Percentiles rank a stretch among this genome's conserved stretches.
Conservation (phyloP, 345 rosid genomes). For the Salix exigua region DNA sequence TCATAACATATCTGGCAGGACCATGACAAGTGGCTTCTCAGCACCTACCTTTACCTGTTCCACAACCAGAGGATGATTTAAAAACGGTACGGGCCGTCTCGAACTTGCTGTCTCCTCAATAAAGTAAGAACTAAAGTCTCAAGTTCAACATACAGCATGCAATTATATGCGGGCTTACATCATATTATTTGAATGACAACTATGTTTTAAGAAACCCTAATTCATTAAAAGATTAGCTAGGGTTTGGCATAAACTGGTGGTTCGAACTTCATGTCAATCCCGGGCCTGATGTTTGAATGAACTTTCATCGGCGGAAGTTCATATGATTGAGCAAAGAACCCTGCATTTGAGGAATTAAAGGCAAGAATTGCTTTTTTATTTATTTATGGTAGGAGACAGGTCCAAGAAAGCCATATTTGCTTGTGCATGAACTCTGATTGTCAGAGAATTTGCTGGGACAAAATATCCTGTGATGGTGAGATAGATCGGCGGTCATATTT, state of each 20-base stretch:
- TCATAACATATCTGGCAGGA: not conserved
- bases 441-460: too few relatives aligned
- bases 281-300: not conserved
- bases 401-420: too few relatives aligned
- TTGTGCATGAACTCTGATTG: too few relatives aligned
- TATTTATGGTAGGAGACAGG: too few relatives aligned
- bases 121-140: conserved; percentile 7
- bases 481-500: not conserved
- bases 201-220: not conserved
- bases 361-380: too few relatives aligned
- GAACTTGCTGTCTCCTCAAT: conserved; percentile 19
- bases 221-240: not conserved
- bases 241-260: conserved; percentile 11
- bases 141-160: not conserved
- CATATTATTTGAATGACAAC: not conserved
- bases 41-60: conserved; percentile 20
- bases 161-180: not conserved
- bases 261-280: not conserved
- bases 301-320: not conserved
- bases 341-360: too few relatives aligned
- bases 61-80: not conserved
- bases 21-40: conserved; percentile 28
- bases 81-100: conserved; percentile 3
- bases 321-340: too few relatives aligned
- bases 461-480: too few relatives aligned